Evolutionary conservation across 371 early-diverging fungal species (phyloP).

Genomic region (Mortierella sp.): DNA sequence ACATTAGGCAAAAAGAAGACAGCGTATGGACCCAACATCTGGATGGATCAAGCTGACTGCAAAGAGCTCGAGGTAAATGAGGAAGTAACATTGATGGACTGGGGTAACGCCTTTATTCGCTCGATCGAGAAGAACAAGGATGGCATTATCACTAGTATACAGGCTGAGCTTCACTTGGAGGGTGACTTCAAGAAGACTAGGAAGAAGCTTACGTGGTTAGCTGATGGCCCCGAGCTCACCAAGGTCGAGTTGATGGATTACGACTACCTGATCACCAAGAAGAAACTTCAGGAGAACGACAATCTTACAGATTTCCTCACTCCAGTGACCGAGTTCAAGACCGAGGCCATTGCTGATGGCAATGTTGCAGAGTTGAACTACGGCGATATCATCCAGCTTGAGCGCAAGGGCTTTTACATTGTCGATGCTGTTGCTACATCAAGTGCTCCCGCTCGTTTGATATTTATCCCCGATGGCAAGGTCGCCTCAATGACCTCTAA

Average conservation of each 20-base stretch:
- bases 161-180: slow-evolving; percentile 85
- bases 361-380: slow-evolving; percentile 67
- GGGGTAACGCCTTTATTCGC: slow-evolving; percentile 97
- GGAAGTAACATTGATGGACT: slow-evolving; percentile 99
- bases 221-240: slow-evolving; percentile 70
- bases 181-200: slow-evolving; percentile 99
- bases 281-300: slow-evolving; percentile 82
- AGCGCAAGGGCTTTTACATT: slow-evolving; percentile 98
- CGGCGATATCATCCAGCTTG: slow-evolving; percentile 98
- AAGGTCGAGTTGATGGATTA: slow-evolving; percentile 87
- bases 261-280: slow-evolving; percentile 97
- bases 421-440: slow-evolving; percentile 51
- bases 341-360: slow-evolving; percentile 76
- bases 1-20: slow-evolving; percentile 93
- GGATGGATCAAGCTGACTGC: slow-evolving; percentile 94
- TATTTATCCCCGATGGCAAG: slow-evolving; percentile 95
- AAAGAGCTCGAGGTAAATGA: slow-evolving; percentile 84
- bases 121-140: slow-evolving; percentile 64
- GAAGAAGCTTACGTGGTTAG: slow-evolving; percentile 99
- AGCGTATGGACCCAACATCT: slow-evolving; percentile 81
- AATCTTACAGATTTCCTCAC: too few species aligned
- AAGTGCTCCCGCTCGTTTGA: slow-evolving; percentile 74
- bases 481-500: slow-evolving; percentile 84
- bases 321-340: slow-evolving; percentile 89
- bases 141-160: slow-evolving; percentile 64